Evolutionary conservation across 2,329 filamentous ascomycete genomes (phyloP).

Genomic region (Blumeriella jaapii): DNA sequence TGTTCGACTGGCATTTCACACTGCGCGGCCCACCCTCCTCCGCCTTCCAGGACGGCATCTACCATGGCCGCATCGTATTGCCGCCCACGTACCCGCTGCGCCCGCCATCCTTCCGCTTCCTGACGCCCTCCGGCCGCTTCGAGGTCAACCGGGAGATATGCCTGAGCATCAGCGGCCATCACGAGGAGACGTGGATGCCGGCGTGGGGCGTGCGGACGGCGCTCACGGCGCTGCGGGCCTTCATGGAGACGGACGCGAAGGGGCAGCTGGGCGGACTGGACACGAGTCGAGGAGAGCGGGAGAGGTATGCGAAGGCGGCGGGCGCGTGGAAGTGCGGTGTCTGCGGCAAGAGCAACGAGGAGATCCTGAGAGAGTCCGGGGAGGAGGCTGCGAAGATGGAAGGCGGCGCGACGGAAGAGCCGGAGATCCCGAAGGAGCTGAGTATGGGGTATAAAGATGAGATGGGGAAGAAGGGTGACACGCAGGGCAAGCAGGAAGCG

Average conservation of each 20-base stretch:
- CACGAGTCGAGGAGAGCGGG: slow-evolving; percentile 54
- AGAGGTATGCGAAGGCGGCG: slow-evolving; percentile 57
- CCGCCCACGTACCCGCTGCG: slow-evolving; percentile 83
- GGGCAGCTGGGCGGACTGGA: slow-evolving; percentile 90
- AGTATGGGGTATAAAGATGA: slow-evolving; percentile 62
- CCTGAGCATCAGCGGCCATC: slow-evolving; percentile 83
- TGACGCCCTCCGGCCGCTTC: slow-evolving; percentile 84
- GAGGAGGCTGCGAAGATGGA: slow-evolving; percentile 36
- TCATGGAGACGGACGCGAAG: slow-evolving; percentile 83
- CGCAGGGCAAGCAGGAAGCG: slow-evolving; percentile 26
- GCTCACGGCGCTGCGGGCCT: slow-evolving; percentile 65
- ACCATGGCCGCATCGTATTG: slow-evolving; percentile 90
- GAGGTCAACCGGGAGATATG: slow-evolving; percentile 97
- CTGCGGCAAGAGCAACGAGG: slow-evolving; percentile 61
- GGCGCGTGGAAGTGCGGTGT: slow-evolving; percentile 53
- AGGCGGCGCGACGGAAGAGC: slow-evolving; percentile 30
- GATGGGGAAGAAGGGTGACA: slow-evolving; percentile 30
- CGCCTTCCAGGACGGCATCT: slow-evolving; percentile 51
- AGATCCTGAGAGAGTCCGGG: slow-evolving; percentile 62
- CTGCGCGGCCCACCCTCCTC: slow-evolving; percentile 81
- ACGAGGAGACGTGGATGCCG: slow-evolving; percentile 98
- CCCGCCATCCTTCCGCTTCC: slow-evolving; percentile 90
- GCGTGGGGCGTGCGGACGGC: slow-evolving; percentile 95
- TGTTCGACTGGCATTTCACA: slow-evolving; percentile 99
- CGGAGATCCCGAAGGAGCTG: slow-evolving; percentile 41